These are phyloP conservation scores for Candida nanaspora DNA, from an alignment of 805 yeast genomes.

Conservation along the genomic window DNA sequence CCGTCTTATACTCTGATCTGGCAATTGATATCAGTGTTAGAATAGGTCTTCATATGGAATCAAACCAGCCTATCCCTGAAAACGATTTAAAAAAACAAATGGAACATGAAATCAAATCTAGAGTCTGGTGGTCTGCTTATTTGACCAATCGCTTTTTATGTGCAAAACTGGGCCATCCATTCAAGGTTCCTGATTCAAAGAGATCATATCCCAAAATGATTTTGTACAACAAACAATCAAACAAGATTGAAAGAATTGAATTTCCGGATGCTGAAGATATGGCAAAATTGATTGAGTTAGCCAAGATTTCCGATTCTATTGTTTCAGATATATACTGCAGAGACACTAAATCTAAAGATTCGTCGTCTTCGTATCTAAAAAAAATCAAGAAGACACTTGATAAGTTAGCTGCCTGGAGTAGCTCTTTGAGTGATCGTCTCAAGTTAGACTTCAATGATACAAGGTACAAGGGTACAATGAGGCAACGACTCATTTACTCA, in stretches of 20 bases:
- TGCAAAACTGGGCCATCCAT: slow-evolving; percentile 20
- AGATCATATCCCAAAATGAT: slow-evolving; percentile 14
- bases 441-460: slow-evolving; percentile 3
- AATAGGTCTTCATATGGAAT: slow-evolving; percentile 9
- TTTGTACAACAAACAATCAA: slow-evolving; percentile 1
- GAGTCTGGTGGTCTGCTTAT: slow-evolving; percentile 20
- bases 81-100: slow-evolving; percentile 1
- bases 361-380: background rate
- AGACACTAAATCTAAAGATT: background rate
- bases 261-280: slow-evolving; percentile 1
- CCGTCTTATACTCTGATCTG: slow-evolving; percentile 17
- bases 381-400: slow-evolving; percentile 13
- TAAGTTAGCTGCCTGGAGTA: slow-evolving; percentile 17
- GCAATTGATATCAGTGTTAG: slow-evolving; percentile 18
- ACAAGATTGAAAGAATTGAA: background rate
- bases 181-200: slow-evolving; percentile 6
- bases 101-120: slow-evolving; percentile 14
- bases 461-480: slow-evolving; percentile 6
- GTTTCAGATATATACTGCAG: background rate
- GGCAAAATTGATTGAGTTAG: background rate
- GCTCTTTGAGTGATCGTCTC: slow-evolving; percentile 11
- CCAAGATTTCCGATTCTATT: background rate
- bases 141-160: slow-evolving; percentile 18
- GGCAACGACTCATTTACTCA: slow-evolving; percentile 13
- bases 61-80: background rate